Evolutionary conservation across 768 basidiomycete genomes (phyloP).

Genomic region (Lentinula sp.): DNA sequence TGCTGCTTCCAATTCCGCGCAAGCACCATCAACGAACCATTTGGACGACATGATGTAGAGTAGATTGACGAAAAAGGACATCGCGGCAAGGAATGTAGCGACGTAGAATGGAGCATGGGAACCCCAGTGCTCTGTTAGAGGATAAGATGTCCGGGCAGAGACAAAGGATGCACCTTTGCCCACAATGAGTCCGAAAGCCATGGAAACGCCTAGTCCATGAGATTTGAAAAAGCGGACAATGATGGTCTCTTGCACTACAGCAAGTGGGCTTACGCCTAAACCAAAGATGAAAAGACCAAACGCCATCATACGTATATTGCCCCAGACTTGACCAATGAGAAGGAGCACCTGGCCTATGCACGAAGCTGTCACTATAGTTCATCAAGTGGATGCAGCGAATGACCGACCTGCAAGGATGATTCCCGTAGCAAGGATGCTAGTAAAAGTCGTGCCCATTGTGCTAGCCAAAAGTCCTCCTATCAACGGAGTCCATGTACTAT

Average conservation of each 20-base stretch:
- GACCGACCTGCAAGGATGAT: slow-evolving; percentile 55
- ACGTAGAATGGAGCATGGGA: slow-evolving; percentile 71
- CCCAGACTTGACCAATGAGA: slow-evolving; percentile 56
- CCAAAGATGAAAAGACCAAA: slow-evolving; percentile 78
- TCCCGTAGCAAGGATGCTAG: slow-evolving; percentile 71
- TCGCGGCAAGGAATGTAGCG: slow-evolving; percentile 52
- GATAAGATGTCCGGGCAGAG: slow-evolving; percentile 70
- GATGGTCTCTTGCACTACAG: slow-evolving; percentile 81
- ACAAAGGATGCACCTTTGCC: slow-evolving; percentile 78
- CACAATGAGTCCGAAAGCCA: slow-evolving; percentile 79
- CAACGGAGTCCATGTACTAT: slow-evolving; percentile 67
- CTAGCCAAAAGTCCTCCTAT: slow-evolving; percentile 69
- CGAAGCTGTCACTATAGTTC: background rate
- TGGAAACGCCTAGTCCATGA: slow-evolving; percentile 67
- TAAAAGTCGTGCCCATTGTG: slow-evolving; percentile 63
- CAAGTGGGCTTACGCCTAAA: slow-evolving; percentile 71
- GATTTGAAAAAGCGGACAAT: slow-evolving; percentile 78
- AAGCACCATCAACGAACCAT: slow-evolving; percentile 58
- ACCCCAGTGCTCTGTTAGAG: slow-evolving; percentile 63
- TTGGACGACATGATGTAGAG: slow-evolving; percentile 58
- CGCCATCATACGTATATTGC: slow-evolving; percentile 62
- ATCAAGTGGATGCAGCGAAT: slow-evolving; percentile 4
- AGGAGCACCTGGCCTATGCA: slow-evolving; percentile 57
- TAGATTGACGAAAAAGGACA: slow-evolving; percentile 67
- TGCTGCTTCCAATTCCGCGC: slow-evolving; percentile 57